These are phyloP conservation scores for Microsporum canis DNA, from an alignment of 2,329 filamentous ascomycete genomes.

Conservation along the genomic window DNA sequence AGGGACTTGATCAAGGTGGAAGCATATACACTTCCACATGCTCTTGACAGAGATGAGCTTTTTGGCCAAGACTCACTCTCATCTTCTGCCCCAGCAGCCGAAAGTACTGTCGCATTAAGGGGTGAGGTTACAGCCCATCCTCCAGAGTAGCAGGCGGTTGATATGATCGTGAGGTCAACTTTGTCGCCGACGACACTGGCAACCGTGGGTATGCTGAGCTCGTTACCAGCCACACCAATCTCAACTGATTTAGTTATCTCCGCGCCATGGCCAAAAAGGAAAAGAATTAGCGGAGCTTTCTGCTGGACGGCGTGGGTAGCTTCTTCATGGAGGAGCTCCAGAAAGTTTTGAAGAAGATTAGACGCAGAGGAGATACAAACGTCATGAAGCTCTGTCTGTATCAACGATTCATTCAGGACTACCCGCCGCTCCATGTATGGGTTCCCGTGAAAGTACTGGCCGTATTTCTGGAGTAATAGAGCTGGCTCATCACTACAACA, in stretches of 20 bases:
- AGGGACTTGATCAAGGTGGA: slow-evolving; percentile 7
- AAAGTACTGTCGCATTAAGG: slow-evolving; percentile 6
- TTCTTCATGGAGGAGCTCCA: slow-evolving; percentile 8
- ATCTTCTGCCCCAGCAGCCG: slow-evolving; percentile 1
- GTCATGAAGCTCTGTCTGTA: slow-evolving; percentile 4
- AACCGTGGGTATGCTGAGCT: slow-evolving; percentile 2
- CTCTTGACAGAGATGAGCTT: slow-evolving; percentile 4
- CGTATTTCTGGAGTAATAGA: slow-evolving; percentile 9
- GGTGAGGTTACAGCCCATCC: slow-evolving; percentile 7
- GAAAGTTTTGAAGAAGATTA: slow-evolving; percentile 7
- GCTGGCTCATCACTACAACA: slow-evolving; percentile 8
- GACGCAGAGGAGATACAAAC: neutral
- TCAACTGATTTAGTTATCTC: neutral
- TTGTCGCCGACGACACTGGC: neutral
- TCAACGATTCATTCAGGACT: slow-evolving; percentile 6
- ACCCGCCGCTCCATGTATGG: slow-evolving; percentile 3
- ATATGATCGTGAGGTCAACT: slow-evolving; percentile 7
- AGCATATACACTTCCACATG: slow-evolving; percentile 6
- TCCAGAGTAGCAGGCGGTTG: slow-evolving; percentile 10
- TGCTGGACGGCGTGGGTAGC: slow-evolving; percentile 1
- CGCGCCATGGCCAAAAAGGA: slow-evolving; percentile 10
- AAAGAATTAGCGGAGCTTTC: slow-evolving; percentile 6
- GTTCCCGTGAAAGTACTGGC: slow-evolving; percentile 6
- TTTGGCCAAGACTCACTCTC: slow-evolving; percentile 5
- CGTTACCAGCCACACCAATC: neutral